phyloP scores from a whole-genome alignment of 2,329 filamentous ascomycete species.

The Cordyceps pruinosa region DNA sequence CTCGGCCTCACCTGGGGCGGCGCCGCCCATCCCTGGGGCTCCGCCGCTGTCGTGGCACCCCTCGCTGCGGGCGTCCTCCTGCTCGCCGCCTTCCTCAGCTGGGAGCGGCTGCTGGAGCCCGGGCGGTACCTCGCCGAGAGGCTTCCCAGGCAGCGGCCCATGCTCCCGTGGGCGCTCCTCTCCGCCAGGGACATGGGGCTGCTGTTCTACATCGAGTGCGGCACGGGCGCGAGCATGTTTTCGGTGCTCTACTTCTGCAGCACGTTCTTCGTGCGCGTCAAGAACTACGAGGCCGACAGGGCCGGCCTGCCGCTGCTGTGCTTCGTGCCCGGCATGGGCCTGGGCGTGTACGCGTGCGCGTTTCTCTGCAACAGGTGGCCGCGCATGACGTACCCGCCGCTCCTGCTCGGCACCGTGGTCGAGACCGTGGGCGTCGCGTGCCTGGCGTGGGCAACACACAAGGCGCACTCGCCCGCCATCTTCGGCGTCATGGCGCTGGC shows the following conservation, averaged over 20 bases:
- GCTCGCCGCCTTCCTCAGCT: conserved; percentile 36
- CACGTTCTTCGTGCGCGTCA: conserved; percentile 59
- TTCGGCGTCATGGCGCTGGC: conserved; percentile 61
- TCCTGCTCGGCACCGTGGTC: conserved; percentile 49
- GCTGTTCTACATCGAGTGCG: conserved; percentile 56
- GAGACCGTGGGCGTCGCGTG: conserved; percentile 53
- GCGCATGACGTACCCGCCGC: conserved; percentile 52
- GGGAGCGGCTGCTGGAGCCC: conserved; percentile 49
- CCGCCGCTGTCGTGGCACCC: conserved; percentile 41
- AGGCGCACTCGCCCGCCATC: conserved; percentile 41
- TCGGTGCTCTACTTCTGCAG: conserved; percentile 60
- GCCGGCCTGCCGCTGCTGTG: conserved; percentile 54
- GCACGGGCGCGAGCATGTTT: conserved; percentile 49
- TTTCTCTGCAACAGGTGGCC: conserved; percentile 55
- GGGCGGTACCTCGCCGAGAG: conserved; percentile 37
- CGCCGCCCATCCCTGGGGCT: conserved; percentile 44
- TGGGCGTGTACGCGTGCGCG: conserved; percentile 51
- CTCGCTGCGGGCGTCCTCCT: conserved; percentile 39
- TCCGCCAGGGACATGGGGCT: conserved; percentile 50
- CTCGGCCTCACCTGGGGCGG: conserved; percentile 51
- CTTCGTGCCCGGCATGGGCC: conserved; percentile 37
- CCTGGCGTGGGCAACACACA: conserved; percentile 49
- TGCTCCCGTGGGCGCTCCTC: conserved; percentile 58
- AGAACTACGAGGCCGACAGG: conserved; percentile 39
- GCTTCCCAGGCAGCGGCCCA: conserved; percentile 51